Evolutionary conservation across 2,329 filamentous ascomycete species (phyloP).

Genomic region (Trichothecium roseum): DNA sequence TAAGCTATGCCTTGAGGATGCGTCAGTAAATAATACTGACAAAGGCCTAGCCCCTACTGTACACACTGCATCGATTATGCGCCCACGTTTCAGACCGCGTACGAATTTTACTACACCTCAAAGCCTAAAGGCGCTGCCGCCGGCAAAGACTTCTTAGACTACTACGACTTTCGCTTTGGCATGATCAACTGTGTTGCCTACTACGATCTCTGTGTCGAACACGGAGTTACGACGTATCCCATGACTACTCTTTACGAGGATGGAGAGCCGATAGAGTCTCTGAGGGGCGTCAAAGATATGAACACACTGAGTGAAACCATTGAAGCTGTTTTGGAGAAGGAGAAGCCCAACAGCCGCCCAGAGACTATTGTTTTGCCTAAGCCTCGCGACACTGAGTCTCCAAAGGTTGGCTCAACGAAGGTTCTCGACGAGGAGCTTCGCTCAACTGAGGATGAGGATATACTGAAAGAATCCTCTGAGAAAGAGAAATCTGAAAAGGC

Average conservation of each 20-base stretch:
- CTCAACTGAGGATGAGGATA: not conserved
- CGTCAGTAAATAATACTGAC: slow-evolving; percentile 12
- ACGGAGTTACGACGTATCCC: slow-evolving; percentile 62
- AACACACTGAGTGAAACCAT: slow-evolving; percentile 56
- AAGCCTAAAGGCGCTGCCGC: slow-evolving; percentile 52
- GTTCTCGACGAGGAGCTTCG: not conserved
- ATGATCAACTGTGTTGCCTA: slow-evolving; percentile 78
- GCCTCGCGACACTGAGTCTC: slow-evolving; percentile 48
- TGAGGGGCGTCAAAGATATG: slow-evolving; percentile 60
- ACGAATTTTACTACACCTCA: slow-evolving; percentile 91
- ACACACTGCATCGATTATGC: slow-evolving; percentile 71
- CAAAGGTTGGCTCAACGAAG: slow-evolving; percentile 9
- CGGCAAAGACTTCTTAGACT: slow-evolving; percentile 58
- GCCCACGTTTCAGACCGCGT: slow-evolving; percentile 80
- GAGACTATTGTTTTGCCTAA: slow-evolving; percentile 57
- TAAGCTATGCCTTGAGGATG: slow-evolving; percentile 18
- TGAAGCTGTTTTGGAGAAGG: slow-evolving; percentile 65
- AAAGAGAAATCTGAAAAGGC: not conserved
- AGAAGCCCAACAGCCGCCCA: slow-evolving; percentile 72
- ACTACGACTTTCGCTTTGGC: slow-evolving; percentile 84
- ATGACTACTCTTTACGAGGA: slow-evolving; percentile 73
- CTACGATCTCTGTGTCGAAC: slow-evolving; percentile 63
- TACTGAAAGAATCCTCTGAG: not conserved
- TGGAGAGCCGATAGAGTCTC: slow-evolving; percentile 53
- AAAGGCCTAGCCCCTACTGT: slow-evolving; percentile 41